Base-by-base conservation (phyloP, 495 filamentous ascomycete species). In the Letharia columbiana region DNA sequence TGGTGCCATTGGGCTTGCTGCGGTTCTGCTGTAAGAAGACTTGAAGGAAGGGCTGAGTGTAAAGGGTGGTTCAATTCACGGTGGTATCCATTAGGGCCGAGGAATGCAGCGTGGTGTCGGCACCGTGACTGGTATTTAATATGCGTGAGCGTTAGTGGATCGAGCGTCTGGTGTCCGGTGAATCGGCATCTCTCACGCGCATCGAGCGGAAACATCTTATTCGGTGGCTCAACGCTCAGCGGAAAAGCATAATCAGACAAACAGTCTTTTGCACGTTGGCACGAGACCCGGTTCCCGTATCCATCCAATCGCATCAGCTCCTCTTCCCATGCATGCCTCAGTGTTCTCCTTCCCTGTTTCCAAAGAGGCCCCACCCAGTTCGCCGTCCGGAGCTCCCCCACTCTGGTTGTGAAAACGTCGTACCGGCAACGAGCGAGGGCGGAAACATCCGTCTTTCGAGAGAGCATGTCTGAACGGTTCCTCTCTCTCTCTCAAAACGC, bases 61-160 rank as follows among this genome's bases (percentile, higher is more conserved):
- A 41, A 59, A 39, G 50, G 58, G 49, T n/a, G 15, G 13, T 56
- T 54, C 33, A 28, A 40, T 56, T 54, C 59, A 18, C 56, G 15
- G 60, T 17, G 11, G 37, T 20, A 52, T 8, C 2, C 41, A 18
- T 49, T 56, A 61, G 59, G 47, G 58, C 31, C n/a, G 11, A 52
- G 39, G 7, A 35, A 61, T 31, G 23, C 44, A 66, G 58, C 64
- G 39, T 44, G 64, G 64, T 42, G 64, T 66, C 56, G 37, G 64
- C 45, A 37, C 45, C 37, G 45, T 54, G 56, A 39, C 47, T 47
- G 10, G 31, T 23, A 47, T 39, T 39, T 39, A 20, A 37, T 58
- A 50, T 45, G 45, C 33, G 23, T 37, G 44, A 41, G 42, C 33
- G 63, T 39, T 50, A 23, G 54, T 60, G 31, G 63, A 45, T 59